Conservation (phyloP, 202 grass and related monocot species). For the Schoenoplectus triqueter region DNA sequence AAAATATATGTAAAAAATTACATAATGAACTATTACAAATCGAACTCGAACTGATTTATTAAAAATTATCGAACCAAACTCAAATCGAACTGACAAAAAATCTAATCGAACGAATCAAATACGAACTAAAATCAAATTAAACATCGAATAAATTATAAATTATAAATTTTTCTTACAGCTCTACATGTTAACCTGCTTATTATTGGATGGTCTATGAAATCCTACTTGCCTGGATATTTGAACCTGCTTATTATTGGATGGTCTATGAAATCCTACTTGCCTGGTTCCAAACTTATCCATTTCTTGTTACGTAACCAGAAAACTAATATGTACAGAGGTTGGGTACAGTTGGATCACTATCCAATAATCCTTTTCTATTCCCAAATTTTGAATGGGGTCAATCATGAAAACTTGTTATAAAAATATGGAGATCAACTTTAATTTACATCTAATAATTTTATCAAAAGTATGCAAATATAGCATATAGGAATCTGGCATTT, state of each 20-base stretch:
- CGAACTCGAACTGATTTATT: too few relatives aligned
- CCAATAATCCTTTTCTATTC: background rate
- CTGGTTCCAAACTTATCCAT: background rate
- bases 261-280: background rate
- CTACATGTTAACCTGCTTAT: background rate
- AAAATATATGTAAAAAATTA: too few relatives aligned
- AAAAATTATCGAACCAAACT: too few relatives aligned
- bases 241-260: background rate
- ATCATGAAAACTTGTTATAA: too few relatives aligned
- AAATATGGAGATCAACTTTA: background rate
- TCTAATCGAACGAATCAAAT: too few relatives aligned
- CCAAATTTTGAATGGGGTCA: too few relatives aligned
- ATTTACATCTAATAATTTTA: background rate
- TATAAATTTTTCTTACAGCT: too few relatives aligned
- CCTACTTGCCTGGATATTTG: background rate
- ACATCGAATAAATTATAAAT: too few relatives aligned
- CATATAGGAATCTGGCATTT: background rate
- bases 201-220: background rate
- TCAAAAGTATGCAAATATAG: background rate
- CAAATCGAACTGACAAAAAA: too few relatives aligned
- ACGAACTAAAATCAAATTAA: too few relatives aligned
- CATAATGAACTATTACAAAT: too few relatives aligned
- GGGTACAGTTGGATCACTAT: background rate
- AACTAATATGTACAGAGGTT: background rate
- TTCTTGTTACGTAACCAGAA: background rate